Evolutionary conservation across 805 yeast genomes (phyloP), one percentile per base, ranked within the genome.

Genomic region (Teunomyces gatunensis): DNA sequence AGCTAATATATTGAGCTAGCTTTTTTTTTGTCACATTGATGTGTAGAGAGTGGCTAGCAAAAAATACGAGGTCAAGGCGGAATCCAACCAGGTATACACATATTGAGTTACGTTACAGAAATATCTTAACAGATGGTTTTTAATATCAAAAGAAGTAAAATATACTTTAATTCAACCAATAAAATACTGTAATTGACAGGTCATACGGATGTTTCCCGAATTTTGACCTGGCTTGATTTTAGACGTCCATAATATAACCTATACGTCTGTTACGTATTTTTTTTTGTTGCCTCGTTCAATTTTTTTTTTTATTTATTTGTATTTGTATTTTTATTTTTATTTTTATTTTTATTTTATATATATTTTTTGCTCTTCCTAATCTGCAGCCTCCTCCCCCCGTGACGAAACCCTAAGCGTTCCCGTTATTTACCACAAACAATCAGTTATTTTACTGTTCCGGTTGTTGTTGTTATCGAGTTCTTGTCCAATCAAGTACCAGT

Each of bases 331-430:
- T 30, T 30, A 13, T 30, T 30, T 30, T n/a, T 29, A 7, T 29
- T 30, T n/a, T 30, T 30, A 10, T 30, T n/a, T 32, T 32, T 32
- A 11, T n/a, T 30, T 13, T 32, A 13, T 32, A 13, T 32, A n/a
- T 30, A 5, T 25, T 25, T 32, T 32, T 32, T 32, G 17, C 34
- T 32, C 17, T 32, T 32, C 34, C 34, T 32, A 32, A 32, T 32
- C 34, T 32, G 34, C 34, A 32, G 34, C 34, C 34, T n/a, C 33
- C 25, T 21, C 25, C 27, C 23, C 39, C 17, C 42, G 30, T 40
- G 42, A 39, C 42, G 42, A 39, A 12, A 32, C 17, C 34, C 34
- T 30, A 30, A n/a, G 34, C 34, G 34, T 9, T 32, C 34, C 34
- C 17, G 34, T n/a, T 32, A 32, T 32, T 32, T 32, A 32, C 15